These are phyloP conservation scores for Penicillium sp. DNA, from an alignment of 2,329 filamentous ascomycete genomes.

Conservation along the genomic window DNA sequence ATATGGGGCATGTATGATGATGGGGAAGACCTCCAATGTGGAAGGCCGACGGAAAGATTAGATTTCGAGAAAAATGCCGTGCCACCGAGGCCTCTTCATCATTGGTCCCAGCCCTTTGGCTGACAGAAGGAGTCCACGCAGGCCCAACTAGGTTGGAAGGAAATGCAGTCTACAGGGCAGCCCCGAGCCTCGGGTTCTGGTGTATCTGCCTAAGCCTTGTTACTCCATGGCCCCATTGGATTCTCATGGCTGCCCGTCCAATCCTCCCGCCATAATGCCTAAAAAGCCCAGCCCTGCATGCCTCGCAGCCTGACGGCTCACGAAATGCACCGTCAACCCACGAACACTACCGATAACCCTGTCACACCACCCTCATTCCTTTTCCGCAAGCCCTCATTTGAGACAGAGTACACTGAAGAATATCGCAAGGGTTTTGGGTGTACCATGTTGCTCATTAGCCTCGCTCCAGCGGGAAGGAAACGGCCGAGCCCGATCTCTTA, in stretches of 20 bases:
- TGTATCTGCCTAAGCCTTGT: no score
- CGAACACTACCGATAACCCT: conserved; percentile 17
- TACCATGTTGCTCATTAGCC: not conserved
- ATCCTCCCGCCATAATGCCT: conserved; percentile 11
- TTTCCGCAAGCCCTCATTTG: not conserved
- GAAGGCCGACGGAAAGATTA: conserved; percentile 15
- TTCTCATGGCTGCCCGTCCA: not conserved
- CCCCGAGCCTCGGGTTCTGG: conserved; percentile 10
- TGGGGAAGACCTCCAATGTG: conserved; percentile 5
- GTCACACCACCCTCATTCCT: conserved; percentile 21
- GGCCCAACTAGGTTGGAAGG: conserved; percentile 7
- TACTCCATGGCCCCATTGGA: no score
- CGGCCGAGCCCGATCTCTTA: not conserved
- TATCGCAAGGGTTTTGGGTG: not conserved
- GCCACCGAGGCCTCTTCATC: conserved; percentile 8
- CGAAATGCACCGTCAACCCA: conserved; percentile 22
- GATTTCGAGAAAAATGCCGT: conserved; percentile 5
- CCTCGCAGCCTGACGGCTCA: conserved; percentile 24
- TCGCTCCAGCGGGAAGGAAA: not conserved
- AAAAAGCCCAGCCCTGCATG: conserved; percentile 13
- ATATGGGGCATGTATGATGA: conserved; percentile 12
- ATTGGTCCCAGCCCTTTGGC: conserved; percentile 21
- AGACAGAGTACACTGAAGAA: not conserved
- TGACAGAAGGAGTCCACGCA: conserved; percentile 14
- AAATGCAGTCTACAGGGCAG: conserved; percentile 9